Conservation (phyloP, 805 yeast genomes). For the Metahyphopichia silvanorum region DNA sequence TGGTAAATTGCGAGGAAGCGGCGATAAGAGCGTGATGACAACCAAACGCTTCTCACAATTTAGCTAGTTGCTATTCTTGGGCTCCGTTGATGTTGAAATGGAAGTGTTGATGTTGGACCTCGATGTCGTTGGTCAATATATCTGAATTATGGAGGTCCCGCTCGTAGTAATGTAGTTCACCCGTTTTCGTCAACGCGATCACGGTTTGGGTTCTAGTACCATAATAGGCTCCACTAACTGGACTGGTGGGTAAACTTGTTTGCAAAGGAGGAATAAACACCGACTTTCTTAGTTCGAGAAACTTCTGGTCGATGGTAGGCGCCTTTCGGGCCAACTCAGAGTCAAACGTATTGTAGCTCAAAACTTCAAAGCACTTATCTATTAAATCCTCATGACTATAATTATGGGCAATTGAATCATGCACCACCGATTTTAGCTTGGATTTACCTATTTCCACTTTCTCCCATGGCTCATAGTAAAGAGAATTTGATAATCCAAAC, state of each 20-base stretch:
- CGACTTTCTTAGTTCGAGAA: constrained; percentile 47
- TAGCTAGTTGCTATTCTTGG: constrained; percentile 4
- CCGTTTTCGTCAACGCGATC: constrained; percentile 54
- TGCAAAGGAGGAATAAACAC: constrained; percentile 72
- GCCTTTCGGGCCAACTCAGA: constrained; percentile 6
- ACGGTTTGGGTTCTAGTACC: constrained; percentile 91
- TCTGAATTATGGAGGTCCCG: constrained; percentile 53
- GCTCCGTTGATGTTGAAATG: constrained; percentile 8
- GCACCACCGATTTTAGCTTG: constrained; percentile 18
- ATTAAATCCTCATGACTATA: constrained; percentile 40
- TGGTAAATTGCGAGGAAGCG: not conserved
- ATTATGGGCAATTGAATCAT: constrained; percentile 9
- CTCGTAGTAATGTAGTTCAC: constrained; percentile 57
- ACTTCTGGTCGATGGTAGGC: constrained; percentile 18
- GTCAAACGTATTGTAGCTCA: constrained; percentile 44
- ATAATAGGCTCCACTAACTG: constrained; percentile 52
- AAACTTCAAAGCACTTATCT: constrained; percentile 49
- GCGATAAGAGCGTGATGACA: too few species aligned
- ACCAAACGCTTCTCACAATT: not conserved
- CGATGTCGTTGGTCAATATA: constrained; percentile 6
- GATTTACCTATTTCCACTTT: constrained; percentile 56
- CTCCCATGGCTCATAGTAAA: constrained; percentile 69
- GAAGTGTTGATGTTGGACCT: constrained; percentile 11
- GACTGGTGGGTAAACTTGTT: constrained; percentile 11
- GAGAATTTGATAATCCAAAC: constrained; percentile 67